Conservation (phyloP, 139 green algal genomes). For the Eudorina sp. region DNA sequence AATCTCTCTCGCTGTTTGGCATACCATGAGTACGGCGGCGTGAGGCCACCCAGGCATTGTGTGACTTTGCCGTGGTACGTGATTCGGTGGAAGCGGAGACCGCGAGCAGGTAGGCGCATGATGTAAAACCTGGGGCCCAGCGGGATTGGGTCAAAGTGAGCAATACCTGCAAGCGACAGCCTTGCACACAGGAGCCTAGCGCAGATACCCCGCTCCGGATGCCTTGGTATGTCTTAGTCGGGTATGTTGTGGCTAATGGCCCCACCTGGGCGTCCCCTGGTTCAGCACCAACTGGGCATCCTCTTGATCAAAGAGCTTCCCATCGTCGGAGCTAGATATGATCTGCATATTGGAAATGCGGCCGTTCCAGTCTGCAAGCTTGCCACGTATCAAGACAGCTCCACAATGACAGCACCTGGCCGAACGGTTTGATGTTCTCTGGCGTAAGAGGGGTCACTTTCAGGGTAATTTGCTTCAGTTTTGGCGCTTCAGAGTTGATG, state of each 20-base stretch:
- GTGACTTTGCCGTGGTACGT: slow-evolving; percentile 90
- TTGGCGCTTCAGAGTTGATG: background rate
- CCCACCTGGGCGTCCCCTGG: slow-evolving; percentile 74
- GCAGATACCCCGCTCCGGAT: too few species aligned
- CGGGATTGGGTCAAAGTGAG: too few species aligned
- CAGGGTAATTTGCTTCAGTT: slow-evolving; percentile 42
- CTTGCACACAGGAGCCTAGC: too few species aligned
- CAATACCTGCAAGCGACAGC: too few species aligned
- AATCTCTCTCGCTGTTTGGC: too few species aligned
- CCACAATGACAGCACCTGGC: too few species aligned
- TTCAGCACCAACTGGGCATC: slow-evolving; percentile 81
- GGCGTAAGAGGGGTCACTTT: slow-evolving; percentile 63
- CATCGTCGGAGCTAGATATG: slow-evolving; percentile 68
- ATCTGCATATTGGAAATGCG: background rate
- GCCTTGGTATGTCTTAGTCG: too few species aligned
- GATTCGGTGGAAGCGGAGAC: slow-evolving; percentile 87
- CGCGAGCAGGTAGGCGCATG: slow-evolving; percentile 84
- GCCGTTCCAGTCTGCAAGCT: background rate
- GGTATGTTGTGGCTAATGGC: too few species aligned
- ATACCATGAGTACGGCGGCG: slow-evolving; percentile 27
- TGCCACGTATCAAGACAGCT: too few species aligned
- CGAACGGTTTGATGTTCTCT: slow-evolving; percentile 78
- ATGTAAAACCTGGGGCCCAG: slow-evolving; percentile 90
- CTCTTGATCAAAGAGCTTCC: slow-evolving; percentile 75
- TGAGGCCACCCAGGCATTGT: slow-evolving; percentile 68